A percentile compares a stretch with the other conserved stretches of the same genome.
Evolutionary conservation across 352 stramenopile genomes (phyloP).

Genomic region (Phytopythium helicoides): DNA sequence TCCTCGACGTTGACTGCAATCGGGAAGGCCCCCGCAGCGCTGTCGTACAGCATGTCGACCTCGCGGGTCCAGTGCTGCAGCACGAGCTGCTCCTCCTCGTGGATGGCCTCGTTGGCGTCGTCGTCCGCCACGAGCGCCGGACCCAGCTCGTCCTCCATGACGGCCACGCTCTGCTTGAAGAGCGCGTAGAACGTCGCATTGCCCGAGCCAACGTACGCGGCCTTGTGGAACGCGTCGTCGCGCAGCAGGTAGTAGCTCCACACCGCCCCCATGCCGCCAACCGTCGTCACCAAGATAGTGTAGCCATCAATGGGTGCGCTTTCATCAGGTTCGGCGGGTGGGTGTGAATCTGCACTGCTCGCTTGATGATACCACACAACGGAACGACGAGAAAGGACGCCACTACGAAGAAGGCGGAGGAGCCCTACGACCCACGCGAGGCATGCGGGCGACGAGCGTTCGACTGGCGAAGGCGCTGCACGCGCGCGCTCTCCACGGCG

Average conservation of each 20-base stretch:
- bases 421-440: neutral
- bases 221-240: constrained; percentile 29
- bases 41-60: constrained; percentile 33
- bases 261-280: constrained; percentile 32
- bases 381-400: neutral
- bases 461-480: neutral
- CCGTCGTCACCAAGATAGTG: too few species aligned
- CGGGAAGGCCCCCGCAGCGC: constrained; percentile 27
- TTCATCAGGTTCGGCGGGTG: too few species aligned
- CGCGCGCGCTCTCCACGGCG: neutral
- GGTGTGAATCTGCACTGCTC: too few species aligned
- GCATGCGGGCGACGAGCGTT: neutral
- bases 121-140: neutral
- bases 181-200: constrained; percentile 24
- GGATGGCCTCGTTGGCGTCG: constrained; percentile 11
- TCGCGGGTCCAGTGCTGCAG: constrained; percentile 55
- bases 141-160: constrained; percentile 17
- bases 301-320: too few species aligned
- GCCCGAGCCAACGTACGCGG: constrained; percentile 16
- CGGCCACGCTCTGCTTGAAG: constrained; percentile 29
- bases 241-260: constrained; percentile 26
- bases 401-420: neutral
- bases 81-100: constrained; percentile 32
- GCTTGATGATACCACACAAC: too few species aligned
- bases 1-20: constrained; percentile 28